Evolutionary conservation across 139 green algal species (phyloP).

Genomic region (Nannochloris sp.): DNA sequence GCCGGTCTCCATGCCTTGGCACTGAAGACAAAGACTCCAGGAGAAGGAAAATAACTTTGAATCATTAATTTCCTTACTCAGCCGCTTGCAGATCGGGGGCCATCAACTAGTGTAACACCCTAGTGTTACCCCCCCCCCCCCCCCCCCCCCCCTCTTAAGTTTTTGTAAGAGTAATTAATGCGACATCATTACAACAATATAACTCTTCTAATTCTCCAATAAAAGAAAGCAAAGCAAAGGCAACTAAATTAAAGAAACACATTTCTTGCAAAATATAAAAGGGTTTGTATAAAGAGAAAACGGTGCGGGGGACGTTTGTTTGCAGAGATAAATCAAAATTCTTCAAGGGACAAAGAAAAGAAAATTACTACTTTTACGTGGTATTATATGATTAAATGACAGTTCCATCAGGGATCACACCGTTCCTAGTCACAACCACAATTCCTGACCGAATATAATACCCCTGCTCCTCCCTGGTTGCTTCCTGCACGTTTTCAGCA

Average conservation of each 20-base stretch:
- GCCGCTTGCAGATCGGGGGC: too few species aligned
- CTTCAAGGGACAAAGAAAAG: too few species aligned
- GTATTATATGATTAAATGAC: slow-evolving; percentile 68
- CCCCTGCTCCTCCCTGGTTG: slow-evolving; percentile 72
- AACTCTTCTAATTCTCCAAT: too few species aligned
- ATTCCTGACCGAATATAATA: slow-evolving; percentile 95
- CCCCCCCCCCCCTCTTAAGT: neutral
- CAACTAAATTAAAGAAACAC: too few species aligned
- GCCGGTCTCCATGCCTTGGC: slow-evolving; percentile 41
- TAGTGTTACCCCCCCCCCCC: neutral
- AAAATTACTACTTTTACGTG: too few species aligned
- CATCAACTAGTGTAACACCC: neutral
- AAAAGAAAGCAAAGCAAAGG: too few species aligned
- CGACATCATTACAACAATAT: too few species aligned
- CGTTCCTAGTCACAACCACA: slow-evolving; percentile 84
- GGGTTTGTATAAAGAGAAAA: too few species aligned
- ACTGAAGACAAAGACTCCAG: slow-evolving; percentile 33
- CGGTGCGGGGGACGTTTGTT: too few species aligned
- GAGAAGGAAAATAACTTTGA: neutral
- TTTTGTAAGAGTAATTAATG: too few species aligned
- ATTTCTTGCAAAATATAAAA: too few species aligned
- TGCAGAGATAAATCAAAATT: too few species aligned
- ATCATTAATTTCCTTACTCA: slow-evolving; percentile 1
- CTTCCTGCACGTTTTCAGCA: slow-evolving; percentile 77
- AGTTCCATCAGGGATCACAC: slow-evolving; percentile 68